Evolutionary conservation across 306 rosid genomes (phyloP), one percentile per base, ranked within the genome.

Genomic region (Cucurbita moschata): DNA sequence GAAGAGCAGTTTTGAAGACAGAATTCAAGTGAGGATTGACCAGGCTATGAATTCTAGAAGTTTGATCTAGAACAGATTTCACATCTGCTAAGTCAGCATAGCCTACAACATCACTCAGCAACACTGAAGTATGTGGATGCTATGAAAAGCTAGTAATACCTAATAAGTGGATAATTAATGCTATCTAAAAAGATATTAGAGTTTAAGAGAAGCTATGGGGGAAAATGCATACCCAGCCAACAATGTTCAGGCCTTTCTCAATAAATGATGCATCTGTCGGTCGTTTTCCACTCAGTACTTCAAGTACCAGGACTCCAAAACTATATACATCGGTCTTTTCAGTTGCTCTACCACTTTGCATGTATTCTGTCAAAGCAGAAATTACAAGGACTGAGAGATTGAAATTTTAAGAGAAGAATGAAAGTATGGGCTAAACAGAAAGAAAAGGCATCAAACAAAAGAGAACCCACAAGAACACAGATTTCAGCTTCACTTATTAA

Each of bases 271-370:
- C 95, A 79, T 94, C 98, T 0, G 98, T 90, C 18, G 98, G 98
- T 70, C 97, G 90, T 84, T 90, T 94, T 78, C 98, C 95, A 77
- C 95, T 94, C 73, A 90, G 84, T 43, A 94, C 95, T 86, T 90
- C 98, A 57, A 94, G 98, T 75, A 88, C 86, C 81, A 90, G 75
- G 73, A 94, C 97, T 64, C 98, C 98, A 59, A 94, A 94, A 85
- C 98, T 94, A 81, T 94, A 94, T 18, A 94, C 87, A 77, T 94
- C 98, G 10, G 90, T 85, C 88, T 89, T 94, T 84, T 94, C 98
- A 75, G 97, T 94, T 76, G 98, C 98, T 82, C 98, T 94, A 42
- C 98, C 98, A 81, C 98, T 94, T 79, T 90, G 98, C 98, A 94
- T 94, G 74, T 94, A 94, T 86, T 90, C 98, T 94, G 92, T 80